A percentile compares a stretch with the other conserved stretches of the same genome.
Evolutionary conservation across 1,284 basidiomycete genomes (phyloP).

Genomic region (Cerrena zonata): DNA sequence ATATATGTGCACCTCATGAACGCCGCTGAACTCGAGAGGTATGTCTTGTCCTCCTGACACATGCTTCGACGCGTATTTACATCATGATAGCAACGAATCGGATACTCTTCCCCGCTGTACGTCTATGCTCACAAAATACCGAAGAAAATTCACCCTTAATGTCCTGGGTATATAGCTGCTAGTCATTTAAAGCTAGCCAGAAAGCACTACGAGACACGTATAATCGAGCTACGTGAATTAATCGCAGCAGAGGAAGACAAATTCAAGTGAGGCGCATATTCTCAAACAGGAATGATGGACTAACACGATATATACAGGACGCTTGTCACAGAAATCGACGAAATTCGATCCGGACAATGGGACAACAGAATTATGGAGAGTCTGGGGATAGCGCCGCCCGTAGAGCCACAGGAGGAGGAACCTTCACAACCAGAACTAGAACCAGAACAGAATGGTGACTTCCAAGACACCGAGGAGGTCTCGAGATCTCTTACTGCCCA

Average conservation of each 20-base stretch:
- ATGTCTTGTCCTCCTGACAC: constrained; percentile 19
- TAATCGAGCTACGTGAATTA: constrained; percentile 62
- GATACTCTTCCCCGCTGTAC: not conserved
- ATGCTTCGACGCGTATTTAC: constrained; percentile 11
- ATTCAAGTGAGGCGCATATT: constrained; percentile 57
- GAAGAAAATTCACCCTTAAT: constrained; percentile 5
- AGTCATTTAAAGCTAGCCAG: constrained; percentile 66
- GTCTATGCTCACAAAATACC: not conserved
- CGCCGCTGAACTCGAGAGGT: constrained; percentile 65
- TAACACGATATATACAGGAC: constrained; percentile 16
- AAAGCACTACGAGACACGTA: constrained; percentile 63
- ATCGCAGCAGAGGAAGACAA: constrained; percentile 68
- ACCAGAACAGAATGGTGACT: constrained; percentile 4
- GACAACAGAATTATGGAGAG: constrained; percentile 49
- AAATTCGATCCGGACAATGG: constrained; percentile 66
- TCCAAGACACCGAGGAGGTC: constrained; percentile 5
- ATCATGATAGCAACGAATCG: constrained; percentile 15
- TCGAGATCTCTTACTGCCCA: not conserved
- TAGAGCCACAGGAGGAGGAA: too few relatives aligned
- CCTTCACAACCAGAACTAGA: too few relatives aligned
- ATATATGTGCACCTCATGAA: constrained; percentile 67
- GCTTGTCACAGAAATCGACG: constrained; percentile 64
- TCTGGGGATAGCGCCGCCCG: constrained; percentile 25
- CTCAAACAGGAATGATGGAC: not conserved
- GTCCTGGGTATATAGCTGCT: constrained; percentile 37